A percentile compares a stretch with the other conserved stretches of the same genome.
Evolutionary conservation across 176 grass and related monocot species (phyloP).

Genomic region (Bothriochloa decipiens): DNA sequence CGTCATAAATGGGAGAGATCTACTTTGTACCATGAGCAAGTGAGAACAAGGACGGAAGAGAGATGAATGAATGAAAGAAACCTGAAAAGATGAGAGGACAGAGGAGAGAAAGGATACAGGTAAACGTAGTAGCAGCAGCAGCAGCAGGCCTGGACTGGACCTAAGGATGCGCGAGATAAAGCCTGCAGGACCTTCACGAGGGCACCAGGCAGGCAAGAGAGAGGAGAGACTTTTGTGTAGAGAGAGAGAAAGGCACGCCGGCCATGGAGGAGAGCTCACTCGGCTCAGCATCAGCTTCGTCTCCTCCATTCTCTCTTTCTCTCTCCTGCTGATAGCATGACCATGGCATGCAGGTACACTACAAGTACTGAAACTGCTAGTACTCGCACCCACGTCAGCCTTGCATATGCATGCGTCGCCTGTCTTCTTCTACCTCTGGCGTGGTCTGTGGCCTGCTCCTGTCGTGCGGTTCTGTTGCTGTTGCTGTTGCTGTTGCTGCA

Average conservation of each 20-base stretch:
- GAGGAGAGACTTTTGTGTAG: not conserved
- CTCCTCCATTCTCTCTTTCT: conserved; percentile 26
- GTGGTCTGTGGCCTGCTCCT: too few relatives aligned
- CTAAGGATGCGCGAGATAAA: conserved; percentile 77
- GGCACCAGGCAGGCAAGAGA: conserved; percentile 3
- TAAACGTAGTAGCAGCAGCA: not conserved
- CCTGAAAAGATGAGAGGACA: not conserved
- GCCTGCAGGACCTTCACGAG: conserved; percentile 81
- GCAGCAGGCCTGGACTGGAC: not conserved
- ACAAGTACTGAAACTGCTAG: conserved; percentile 27
- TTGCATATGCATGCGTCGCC: conserved; percentile 41
- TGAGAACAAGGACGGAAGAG: not conserved
- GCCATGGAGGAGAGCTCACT: too few relatives aligned
- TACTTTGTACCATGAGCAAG: conserved; percentile 27
- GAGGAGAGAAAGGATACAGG: not conserved
- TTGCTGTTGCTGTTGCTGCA: too few relatives aligned
- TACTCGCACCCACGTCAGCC: conserved; percentile 35
- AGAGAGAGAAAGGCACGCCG: not conserved
- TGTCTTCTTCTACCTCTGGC: conserved; percentile 17
- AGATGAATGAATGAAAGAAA: not conserved
- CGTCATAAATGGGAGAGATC: conserved; percentile 20
- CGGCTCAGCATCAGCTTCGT: not conserved
- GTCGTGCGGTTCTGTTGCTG: not conserved
- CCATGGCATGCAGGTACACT: not conserved
- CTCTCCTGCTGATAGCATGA: not conserved